phyloP scores from a whole-genome alignment of 345 rosid genomes.

The Xanthoceras sorbifolium region DNA sequence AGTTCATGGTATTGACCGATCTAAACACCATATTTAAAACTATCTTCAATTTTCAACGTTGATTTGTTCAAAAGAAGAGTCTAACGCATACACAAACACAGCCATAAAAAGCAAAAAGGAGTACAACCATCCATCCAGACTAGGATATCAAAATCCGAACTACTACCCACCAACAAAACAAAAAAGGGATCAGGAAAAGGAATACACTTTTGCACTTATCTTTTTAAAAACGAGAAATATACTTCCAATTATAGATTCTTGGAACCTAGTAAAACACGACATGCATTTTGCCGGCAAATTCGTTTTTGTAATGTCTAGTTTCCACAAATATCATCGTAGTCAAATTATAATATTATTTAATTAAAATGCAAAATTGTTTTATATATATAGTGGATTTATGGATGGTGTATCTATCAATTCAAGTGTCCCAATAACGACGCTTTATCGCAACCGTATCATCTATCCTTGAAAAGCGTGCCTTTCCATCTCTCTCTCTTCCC shows the following conservation, averaged over 20 bases:
- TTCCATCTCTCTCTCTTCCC: background rate
- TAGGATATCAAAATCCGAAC: background rate
- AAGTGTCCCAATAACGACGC: background rate
- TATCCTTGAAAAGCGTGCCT: constrained; percentile 5
- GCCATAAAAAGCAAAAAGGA: background rate
- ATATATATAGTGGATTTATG: background rate
- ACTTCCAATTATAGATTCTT: too few relatives aligned
- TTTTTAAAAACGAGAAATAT: too few relatives aligned
- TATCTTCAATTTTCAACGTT: background rate
- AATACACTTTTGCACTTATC: too few relatives aligned
- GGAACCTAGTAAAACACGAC: too few relatives aligned
- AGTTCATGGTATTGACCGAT: background rate
- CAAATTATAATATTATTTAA: background rate
- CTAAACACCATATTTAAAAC: background rate
- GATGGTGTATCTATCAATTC: background rate
- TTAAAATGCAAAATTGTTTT: background rate
- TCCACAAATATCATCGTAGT: background rate
- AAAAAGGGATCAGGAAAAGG: background rate
- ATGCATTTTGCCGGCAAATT: background rate
- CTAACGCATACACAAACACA: background rate
- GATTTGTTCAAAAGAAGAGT: background rate
- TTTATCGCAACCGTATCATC: background rate
- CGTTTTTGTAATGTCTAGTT: too few relatives aligned
- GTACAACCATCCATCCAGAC: background rate
- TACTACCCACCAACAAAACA: background rate